Evolutionary conservation across 305 asterid species (phyloP).

Genomic region (Solanum chacoense): DNA sequence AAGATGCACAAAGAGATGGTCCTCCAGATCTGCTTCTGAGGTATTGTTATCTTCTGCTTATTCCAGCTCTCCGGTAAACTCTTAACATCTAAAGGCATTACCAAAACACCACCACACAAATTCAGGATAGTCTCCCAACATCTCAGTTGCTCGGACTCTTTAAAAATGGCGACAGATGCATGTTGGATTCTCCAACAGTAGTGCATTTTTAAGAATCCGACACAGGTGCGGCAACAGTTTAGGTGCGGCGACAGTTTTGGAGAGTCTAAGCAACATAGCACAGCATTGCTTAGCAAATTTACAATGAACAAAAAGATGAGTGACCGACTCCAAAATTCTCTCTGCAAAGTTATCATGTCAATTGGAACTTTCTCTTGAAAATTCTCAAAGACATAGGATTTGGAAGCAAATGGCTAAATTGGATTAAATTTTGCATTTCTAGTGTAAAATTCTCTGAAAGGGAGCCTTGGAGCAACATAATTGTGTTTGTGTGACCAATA

Average conservation of each 20-base stretch:
- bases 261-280: neutral
- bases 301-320: neutral
- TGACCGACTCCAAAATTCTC: neutral
- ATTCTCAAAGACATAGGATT: neutral
- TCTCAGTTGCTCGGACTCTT: neutral
- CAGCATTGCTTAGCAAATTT: neutral
- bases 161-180: neutral
- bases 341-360: neutral
- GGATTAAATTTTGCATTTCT: neutral
- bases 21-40: neutral
- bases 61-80: neutral
- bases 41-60: neutral
- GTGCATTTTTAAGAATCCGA: neutral
- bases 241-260: neutral
- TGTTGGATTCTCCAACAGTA: neutral
- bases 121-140: neutral
- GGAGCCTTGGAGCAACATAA: neutral
- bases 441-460: neutral
- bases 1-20: neutral
- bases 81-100: neutral
- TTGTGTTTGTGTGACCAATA: neutral
- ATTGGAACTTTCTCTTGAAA: neutral
- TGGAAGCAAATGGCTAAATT: neutral
- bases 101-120: neutral
- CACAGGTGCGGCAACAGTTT: neutral